Base-by-base conservation (phyloP, 106 monocot species). In the Allium cepa region DNA sequence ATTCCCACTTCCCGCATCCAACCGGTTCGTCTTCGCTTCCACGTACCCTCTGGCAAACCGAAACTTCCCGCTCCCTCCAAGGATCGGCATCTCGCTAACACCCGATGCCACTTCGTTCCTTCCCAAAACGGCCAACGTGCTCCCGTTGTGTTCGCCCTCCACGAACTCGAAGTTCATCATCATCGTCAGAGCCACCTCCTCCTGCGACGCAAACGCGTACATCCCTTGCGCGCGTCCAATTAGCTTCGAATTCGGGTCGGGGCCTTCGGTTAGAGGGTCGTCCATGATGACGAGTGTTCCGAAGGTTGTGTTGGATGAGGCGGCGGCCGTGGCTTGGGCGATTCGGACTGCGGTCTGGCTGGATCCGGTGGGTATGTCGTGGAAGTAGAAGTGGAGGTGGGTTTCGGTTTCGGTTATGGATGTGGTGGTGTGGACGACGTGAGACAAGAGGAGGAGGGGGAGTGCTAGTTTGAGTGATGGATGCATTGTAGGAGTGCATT, bases 161-260 rank as follows among this genome's bases (percentile, higher is more conserved):
- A 51, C 69, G 63, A 84, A 64, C 14, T 59, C 22, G 18, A 79
- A 14, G 59, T 79, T 69, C 13, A 72, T 12, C 14, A 47, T 48
- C 17, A 75, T 7, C 59, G 63, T 26, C 47, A 83, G 49, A 0
- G 46, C 59, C 0, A 17, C 2, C 2, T 66, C 79, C 7, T 60
- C 26, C 26, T 46, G 9, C 4, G 77, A 64, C 15, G 79, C 63
- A 11, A 64, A 13, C 7, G 60, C 11, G 57, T 83, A 83, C 45
- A 75, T 49, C 10, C 83, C 82, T 14, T 75, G 62, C 14, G 83
- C 83, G 11, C 79, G 60, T 17, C 78, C 83, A 11, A 83, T n/a
- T 49, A 62, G 47, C 22, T 57, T 26, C 8, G 83, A 71, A 2
- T 8, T 51, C 12, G n/a, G 46, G 48, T 73, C 50, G 4, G 83